phyloP scores from a whole-genome alignment of 1,284 basidiomycete genomes.

The Papiliotrema laurentii region DNA sequence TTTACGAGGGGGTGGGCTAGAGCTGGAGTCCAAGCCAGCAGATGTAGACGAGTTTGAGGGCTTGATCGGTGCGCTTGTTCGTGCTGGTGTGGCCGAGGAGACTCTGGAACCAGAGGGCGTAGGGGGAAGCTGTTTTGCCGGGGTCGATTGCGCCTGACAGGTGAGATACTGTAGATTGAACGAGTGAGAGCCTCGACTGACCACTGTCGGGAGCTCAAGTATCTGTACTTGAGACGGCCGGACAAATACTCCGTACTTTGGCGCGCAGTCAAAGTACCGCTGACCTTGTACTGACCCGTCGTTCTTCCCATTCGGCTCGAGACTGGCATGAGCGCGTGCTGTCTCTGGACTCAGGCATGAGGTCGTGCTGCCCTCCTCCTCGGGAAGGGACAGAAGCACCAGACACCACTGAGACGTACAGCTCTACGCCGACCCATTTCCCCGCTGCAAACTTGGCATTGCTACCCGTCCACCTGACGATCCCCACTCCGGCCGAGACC shows the following conservation, averaged over 20 bases:
- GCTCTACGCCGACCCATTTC: conserved; percentile 92
- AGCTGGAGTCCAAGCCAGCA: background rate
- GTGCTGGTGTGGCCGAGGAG: conserved; percentile 10
- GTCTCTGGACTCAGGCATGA: no score
- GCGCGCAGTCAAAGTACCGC: conserved; percentile 76
- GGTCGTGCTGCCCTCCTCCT: no score
- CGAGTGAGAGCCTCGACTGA: background rate
- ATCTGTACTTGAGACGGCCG: conserved; percentile 78
- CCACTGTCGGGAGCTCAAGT: conserved; percentile 21
- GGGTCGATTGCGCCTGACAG: conserved; percentile 18
- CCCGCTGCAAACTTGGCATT: conserved; percentile 79
- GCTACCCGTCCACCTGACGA: conserved; percentile 78
- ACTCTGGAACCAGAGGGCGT: conserved; percentile 20
- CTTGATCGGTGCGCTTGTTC: conserved; percentile 19
- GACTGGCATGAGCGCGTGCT: conserved; percentile 15
- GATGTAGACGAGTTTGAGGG: background rate
- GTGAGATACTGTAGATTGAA: background rate
- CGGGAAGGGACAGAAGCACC: background rate
- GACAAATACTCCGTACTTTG: conserved; percentile 82
- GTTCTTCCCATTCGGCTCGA: conserved; percentile 83
- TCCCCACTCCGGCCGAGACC: conserved; percentile 71
- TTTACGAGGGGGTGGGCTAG: conserved; percentile 2
- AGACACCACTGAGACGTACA: conserved; percentile 49
- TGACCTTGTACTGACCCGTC: conserved; percentile 83
- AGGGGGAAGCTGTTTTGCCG: conserved; percentile 20